These are phyloP conservation scores for Astragalus membranaceus DNA, from an alignment of 306 rosid genomes.

Conservation along the genomic window DNA sequence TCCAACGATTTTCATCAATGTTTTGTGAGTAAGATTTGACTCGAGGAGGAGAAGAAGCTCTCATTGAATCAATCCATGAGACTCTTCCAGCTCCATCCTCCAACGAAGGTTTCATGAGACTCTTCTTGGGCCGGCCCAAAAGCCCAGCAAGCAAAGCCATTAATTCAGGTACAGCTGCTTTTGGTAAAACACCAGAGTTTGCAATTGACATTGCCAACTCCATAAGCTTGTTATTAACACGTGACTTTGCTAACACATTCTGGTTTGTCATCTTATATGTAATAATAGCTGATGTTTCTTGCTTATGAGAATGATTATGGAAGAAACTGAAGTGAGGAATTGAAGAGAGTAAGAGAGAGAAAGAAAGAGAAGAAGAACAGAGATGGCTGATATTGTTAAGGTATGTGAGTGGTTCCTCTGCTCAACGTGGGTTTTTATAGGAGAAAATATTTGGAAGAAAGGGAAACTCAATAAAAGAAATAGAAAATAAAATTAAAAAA, in stretches of 20 bases:
- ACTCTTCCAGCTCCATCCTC: conserved; percentile 33
- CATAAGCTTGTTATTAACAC: conserved; percentile 29
- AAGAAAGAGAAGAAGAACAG: conserved; percentile 30
- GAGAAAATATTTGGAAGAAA: neutral
- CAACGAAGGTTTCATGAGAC: conserved; percentile 25
- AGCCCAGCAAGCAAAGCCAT: conserved; percentile 34
- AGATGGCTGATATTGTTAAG: neutral
- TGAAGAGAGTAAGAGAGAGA: neutral
- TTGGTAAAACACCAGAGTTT: conserved; percentile 25
- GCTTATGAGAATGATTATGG: neutral
- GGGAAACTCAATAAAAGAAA: neutral
- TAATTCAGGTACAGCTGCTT: conserved; percentile 19
- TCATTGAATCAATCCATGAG: conserved; percentile 76
- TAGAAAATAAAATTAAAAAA: neutral
- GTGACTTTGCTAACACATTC: conserved; percentile 39
- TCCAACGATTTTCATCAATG: conserved; percentile 42
- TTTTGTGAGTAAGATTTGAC: conserved; percentile 28
- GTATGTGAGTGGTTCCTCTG: conserved; percentile 18
- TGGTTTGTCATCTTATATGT: conserved; percentile 49
- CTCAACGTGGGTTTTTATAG: conserved; percentile 28
- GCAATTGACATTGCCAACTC: conserved; percentile 35
- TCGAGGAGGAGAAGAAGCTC: conserved; percentile 83
- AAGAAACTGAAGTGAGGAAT: neutral
- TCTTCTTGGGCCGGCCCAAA: conserved; percentile 30
- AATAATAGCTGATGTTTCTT: too few relatives aligned